A percentile compares a stretch with the other conserved stretches of the same genome.
Evolutionary conservation across 2,329 filamentous ascomycete genomes (phyloP).

Genomic region (Curvularia lunata): DNA sequence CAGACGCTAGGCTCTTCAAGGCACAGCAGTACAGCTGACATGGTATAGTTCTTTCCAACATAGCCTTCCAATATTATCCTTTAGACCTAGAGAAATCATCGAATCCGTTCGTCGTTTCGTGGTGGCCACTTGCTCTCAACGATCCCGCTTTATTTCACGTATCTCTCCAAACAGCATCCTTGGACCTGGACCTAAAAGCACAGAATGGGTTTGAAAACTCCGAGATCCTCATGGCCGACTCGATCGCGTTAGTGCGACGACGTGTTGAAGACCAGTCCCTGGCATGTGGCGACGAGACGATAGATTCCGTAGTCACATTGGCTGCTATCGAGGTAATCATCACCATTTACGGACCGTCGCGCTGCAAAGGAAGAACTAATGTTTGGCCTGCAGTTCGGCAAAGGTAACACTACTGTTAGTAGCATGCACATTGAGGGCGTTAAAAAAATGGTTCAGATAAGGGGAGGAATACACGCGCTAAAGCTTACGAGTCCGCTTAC

Average conservation of each 20-base stretch:
- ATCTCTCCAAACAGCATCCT: slow-evolving; percentile 64
- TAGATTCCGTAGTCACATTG: slow-evolving; percentile 64
- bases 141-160: slow-evolving; percentile 66
- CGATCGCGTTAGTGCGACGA: slow-evolving; percentile 59
- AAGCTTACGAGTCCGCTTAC: slow-evolving; percentile 60
- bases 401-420: slow-evolving; percentile 56
- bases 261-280: slow-evolving; percentile 57
- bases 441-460: slow-evolving; percentile 56
- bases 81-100: slow-evolving; percentile 60
- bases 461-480: slow-evolving; percentile 59
- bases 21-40: background rate
- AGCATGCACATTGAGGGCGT: slow-evolving; percentile 59
- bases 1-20: background rate
- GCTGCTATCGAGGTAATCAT: slow-evolving; percentile 62
- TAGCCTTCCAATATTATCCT: slow-evolving; percentile 67
- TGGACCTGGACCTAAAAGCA: slow-evolving; percentile 61
- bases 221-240: slow-evolving; percentile 64
- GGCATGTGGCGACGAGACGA: slow-evolving; percentile 61
- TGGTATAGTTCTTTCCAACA: slow-evolving; percentile 59
- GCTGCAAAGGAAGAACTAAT: slow-evolving; percentile 8
- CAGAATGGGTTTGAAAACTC: slow-evolving; percentile 62
- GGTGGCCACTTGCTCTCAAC: slow-evolving; percentile 64
- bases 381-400: slow-evolving; percentile 54
- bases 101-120: slow-evolving; percentile 65
- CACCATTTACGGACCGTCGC: background rate